Percentiles rank a stretch among this genome's conserved stretches.
Conservation (phyloP, 306 rosid genomes). For the Trifolium dubium region DNA sequence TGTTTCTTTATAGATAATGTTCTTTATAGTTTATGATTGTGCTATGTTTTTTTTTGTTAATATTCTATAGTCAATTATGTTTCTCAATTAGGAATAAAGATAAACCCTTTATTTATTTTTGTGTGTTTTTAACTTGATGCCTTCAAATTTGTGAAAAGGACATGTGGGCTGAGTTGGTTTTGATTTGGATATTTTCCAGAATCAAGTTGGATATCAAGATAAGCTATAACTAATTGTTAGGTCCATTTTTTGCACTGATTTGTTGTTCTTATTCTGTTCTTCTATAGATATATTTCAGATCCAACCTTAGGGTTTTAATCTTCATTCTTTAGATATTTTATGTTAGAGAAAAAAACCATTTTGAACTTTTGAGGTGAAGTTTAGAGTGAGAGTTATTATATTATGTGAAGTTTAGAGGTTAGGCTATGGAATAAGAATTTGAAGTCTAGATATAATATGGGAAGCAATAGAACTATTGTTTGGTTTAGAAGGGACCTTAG, state of each 20-base stretch:
- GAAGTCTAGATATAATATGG: constrained; percentile 56
- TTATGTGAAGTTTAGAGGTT: constrained; percentile 38
- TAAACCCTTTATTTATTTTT: neutral
- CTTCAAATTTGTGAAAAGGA: constrained; percentile 29
- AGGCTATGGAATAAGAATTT: constrained; percentile 45
- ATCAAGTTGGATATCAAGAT: constrained; percentile 39
- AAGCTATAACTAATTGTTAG: constrained; percentile 27
- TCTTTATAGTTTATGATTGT: constrained; percentile 22
- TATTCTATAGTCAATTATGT: neutral
- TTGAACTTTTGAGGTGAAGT: constrained; percentile 31
- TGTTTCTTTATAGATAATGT: constrained; percentile 39
- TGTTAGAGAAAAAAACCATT: constrained; percentile 30
- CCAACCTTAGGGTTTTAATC: constrained; percentile 41
- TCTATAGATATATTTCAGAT: constrained; percentile 37
- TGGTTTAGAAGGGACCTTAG: constrained; percentile 99
- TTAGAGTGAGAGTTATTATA: neutral
- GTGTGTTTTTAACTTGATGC: constrained; percentile 1
- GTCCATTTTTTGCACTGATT: constrained; percentile 32
- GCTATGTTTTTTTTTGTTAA: neutral
- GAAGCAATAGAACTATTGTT: constrained; percentile 71
- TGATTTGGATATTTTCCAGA: constrained; percentile 16
- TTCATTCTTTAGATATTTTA: constrained; percentile 33
- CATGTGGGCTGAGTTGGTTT: constrained; percentile 3
- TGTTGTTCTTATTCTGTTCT: constrained; percentile 40
- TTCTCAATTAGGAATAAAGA: neutral